These are phyloP conservation scores for Diaporthe sp. DNA, from an alignment of 2,329 filamentous ascomycete species.

Conservation along the genomic window DNA sequence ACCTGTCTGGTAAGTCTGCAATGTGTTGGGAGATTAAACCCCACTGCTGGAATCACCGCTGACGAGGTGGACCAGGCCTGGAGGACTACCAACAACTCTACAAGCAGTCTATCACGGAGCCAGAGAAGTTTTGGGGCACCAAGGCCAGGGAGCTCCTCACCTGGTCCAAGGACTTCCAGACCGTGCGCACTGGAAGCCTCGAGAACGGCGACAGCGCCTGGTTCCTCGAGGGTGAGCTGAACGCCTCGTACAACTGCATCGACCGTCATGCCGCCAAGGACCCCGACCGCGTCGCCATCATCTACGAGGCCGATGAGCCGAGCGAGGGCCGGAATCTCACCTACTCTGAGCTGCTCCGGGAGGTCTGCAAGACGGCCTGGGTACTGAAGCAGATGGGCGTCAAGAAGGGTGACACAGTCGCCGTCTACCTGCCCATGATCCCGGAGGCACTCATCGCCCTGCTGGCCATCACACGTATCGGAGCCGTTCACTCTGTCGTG, in stretches of 20 bases:
- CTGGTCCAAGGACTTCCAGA: constrained; percentile 94
- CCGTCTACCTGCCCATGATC: constrained; percentile 98
- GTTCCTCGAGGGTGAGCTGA: constrained; percentile 94
- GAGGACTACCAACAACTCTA: constrained; percentile 78
- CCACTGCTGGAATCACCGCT: constrained; percentile 15
- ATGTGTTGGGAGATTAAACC: constrained; percentile 21
- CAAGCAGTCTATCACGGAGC: constrained; percentile 89
- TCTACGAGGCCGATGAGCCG: constrained; percentile 97
- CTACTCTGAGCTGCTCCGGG: constrained; percentile 91
- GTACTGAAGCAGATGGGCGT: constrained; percentile 96
- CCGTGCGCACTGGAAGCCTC: constrained; percentile 84
- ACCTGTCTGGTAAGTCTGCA: constrained; percentile 69
- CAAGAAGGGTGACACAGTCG: constrained; percentile 96
- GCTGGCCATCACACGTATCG: constrained; percentile 91
- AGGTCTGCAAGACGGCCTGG: constrained; percentile 90
- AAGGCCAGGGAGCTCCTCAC: constrained; percentile 89
- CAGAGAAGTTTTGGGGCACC: constrained; percentile 89
- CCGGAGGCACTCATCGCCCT: constrained; percentile 94
- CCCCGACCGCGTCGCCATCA: constrained; percentile 93
- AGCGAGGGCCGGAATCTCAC: constrained; percentile 89
- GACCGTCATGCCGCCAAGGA: constrained; percentile 97
- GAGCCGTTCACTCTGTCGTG: constrained; percentile 95
- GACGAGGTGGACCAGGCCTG: constrained; percentile 59
- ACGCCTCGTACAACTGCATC: constrained; percentile 97
- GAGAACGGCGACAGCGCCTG: constrained; percentile 87